Conservation (phyloP, 106 monocot genomes). For the Cymbidium sinense region DNA sequence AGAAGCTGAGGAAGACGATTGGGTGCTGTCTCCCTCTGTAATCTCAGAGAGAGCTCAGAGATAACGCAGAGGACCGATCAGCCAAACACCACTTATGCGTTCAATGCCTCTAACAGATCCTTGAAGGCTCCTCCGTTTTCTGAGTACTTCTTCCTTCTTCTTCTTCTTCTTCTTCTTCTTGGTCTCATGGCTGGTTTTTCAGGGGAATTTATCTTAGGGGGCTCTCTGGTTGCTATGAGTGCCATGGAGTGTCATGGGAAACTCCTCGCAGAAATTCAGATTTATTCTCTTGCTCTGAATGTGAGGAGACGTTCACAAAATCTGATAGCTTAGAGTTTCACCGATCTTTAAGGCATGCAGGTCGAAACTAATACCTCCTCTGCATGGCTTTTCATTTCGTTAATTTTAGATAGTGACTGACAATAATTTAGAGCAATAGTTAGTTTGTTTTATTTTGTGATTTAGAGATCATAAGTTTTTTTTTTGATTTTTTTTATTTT, state of each 20-base stretch:
- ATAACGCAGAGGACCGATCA: no score
- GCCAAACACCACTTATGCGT: no score
- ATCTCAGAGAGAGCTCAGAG: no score
- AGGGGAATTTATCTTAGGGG: conserved; percentile 59
- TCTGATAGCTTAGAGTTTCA: conserved; percentile 69
- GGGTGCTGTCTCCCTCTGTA: no score
- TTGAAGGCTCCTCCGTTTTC: conserved; percentile 1
- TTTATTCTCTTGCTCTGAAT: conserved; percentile 41
- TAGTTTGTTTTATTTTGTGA: neutral
- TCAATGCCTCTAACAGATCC: no score
- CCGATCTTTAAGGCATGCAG: conserved; percentile 59
- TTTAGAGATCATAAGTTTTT: no score
- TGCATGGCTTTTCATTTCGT: neutral
- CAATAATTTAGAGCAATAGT: neutral
- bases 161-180: conserved; percentile 22
- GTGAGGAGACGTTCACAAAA: conserved; percentile 70
- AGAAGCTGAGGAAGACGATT: conserved; percentile 22
- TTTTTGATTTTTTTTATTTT: no score
- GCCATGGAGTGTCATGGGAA: conserved; percentile 33
- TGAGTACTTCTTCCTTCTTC: neutral
- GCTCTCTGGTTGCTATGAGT: conserved; percentile 86
- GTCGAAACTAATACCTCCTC: conserved; percentile 7
- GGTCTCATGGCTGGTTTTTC: conserved; percentile 57
- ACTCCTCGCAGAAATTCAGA: conserved; percentile 30
- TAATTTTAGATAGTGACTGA: neutral